phyloP scores from a whole-genome alignment of 768 basidiomycete genomes.

The Fibroporia radiculosa region DNA sequence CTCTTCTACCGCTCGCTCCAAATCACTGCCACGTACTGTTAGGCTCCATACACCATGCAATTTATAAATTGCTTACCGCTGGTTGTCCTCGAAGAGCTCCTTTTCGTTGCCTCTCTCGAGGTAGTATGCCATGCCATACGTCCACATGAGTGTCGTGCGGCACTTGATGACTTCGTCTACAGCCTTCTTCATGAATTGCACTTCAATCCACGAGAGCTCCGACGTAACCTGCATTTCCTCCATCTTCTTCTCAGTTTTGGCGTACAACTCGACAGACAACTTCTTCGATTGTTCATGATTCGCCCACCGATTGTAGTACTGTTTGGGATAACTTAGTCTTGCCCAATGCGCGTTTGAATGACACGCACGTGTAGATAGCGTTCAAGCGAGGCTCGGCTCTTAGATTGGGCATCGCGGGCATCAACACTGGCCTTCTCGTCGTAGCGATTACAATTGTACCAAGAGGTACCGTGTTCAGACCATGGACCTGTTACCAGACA shows the following conservation, averaged over 20 bases:
- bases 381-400: slow-evolving; percentile 84
- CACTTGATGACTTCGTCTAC: slow-evolving; percentile 88
- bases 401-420: slow-evolving; percentile 87
- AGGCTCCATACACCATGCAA: neutral
- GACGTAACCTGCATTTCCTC: slow-evolving; percentile 97
- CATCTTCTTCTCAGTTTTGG: slow-evolving; percentile 99
- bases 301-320: slow-evolving; percentile 99
- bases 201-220: slow-evolving; percentile 95
- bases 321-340: neutral
- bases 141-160: slow-evolving; percentile 97
- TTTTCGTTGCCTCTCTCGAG: slow-evolving; percentile 86
- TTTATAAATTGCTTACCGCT: slow-evolving; percentile 45
- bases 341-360: no score
- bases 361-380: slow-evolving; percentile 89
- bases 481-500: slow-evolving; percentile 67
- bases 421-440: slow-evolving; percentile 88
- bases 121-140: slow-evolving; percentile 99
- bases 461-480: slow-evolving; percentile 94
- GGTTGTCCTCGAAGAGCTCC: slow-evolving; percentile 95
- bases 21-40: slow-evolving; percentile 63
- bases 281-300: slow-evolving; percentile 99
- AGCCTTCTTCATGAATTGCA: slow-evolving; percentile 98
- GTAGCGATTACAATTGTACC: slow-evolving; percentile 97
- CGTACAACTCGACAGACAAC: slow-evolving; percentile 85
- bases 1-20: slow-evolving; percentile 93